Evolutionary conservation across 768 basidiomycete species (phyloP), one percentile per base, ranked within the genome.

Genomic region (Pleurotus cornucopiae): DNA sequence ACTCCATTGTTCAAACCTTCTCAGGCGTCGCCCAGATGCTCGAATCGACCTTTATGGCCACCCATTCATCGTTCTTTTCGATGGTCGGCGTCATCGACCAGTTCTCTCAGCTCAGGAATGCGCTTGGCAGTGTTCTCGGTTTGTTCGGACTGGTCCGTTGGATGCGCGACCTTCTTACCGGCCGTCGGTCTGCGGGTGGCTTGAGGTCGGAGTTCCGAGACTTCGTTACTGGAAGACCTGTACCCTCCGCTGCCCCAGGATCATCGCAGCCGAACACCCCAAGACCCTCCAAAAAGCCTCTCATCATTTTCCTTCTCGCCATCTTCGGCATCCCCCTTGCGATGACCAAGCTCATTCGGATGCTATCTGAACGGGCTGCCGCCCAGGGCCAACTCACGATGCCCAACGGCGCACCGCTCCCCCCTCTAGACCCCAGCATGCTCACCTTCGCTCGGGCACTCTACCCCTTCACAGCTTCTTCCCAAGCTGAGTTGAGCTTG

Each of bases 61-160:
- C 94, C 0, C 94, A 96, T 69, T 93, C 91, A 0, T 89, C 86
- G 6, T 96, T 96, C 72, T 96, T 95, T 69, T 93, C 94, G 56
- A 94, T 96, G 88, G 93, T 95, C 49, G 91, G 93, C 59, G 96
- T 99, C 45, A 80, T 95, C 39, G 97, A 99, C 65, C 97, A 99
- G 66, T 88, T 99, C 64, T 86, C 85, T 2, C 91, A 93, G 62
- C 82, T 98, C 43, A 82, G 94, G 49, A 89, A 95, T 61, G 95
- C 94, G 11, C 80, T 98, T 13, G 95, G 94, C 20, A 94, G 94
- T 66, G 93, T 98, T 0, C 77, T 98, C 4, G 93, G 93, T 30
- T 71, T 98, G 37, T 98, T 99, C 65, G 92, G 93, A 3, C 79
- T 98, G 49, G 64, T 98, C 6, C 75, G 91, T 49, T 98, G 91